A percentile compares a stretch with the other conserved stretches of the same genome.
Conservation (phyloP, 2,329 filamentous ascomycete genomes). For the Cordyceps militaris region DNA sequence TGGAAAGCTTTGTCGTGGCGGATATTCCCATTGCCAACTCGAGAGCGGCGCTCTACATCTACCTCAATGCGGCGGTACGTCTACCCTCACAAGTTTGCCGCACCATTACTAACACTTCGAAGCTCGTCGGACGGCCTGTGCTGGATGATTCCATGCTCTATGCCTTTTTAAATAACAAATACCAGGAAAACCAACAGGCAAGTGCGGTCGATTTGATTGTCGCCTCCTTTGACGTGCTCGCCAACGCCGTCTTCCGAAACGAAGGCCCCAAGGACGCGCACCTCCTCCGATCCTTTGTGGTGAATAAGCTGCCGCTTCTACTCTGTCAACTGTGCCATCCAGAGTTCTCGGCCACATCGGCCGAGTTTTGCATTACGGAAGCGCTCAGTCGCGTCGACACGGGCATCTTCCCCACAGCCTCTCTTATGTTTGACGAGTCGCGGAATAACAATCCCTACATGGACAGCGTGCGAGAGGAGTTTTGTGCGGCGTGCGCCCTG, state of each 20-base stretch:
- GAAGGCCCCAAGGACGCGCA: conserved; percentile 55
- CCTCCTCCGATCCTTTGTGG: conserved; percentile 77
- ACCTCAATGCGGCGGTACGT: conserved; percentile 71
- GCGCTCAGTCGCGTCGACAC: conserved; percentile 76
- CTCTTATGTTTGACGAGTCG: conserved; percentile 51
- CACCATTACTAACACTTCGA: not conserved
- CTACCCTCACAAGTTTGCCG: not conserved
- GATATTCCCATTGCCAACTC: conserved; percentile 69
- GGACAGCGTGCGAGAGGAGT: conserved; percentile 59
- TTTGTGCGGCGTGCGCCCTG: conserved; percentile 83
- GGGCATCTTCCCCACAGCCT: conserved; percentile 59
- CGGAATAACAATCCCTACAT: conserved; percentile 52
- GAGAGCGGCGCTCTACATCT: conserved; percentile 76
- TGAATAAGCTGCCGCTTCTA: conserved; percentile 56
- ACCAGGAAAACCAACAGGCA: conserved; percentile 72
- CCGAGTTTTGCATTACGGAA: conserved; percentile 63
- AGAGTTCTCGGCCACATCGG: conserved; percentile 66
- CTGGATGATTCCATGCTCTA: conserved; percentile 75
- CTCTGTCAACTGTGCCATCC: conserved; percentile 50
- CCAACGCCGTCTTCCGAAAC: conserved; percentile 71
- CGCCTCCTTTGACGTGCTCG: conserved; percentile 82
- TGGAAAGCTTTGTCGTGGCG: conserved; percentile 47
- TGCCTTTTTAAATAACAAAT: conserved; percentile 76
- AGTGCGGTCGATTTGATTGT: conserved; percentile 77
- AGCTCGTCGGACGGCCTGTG: conserved; percentile 76